Evolutionary conservation across 1,139 yeast species (phyloP), one percentile per base, ranked within the genome.

Genomic region (Pichia sp.): DNA sequence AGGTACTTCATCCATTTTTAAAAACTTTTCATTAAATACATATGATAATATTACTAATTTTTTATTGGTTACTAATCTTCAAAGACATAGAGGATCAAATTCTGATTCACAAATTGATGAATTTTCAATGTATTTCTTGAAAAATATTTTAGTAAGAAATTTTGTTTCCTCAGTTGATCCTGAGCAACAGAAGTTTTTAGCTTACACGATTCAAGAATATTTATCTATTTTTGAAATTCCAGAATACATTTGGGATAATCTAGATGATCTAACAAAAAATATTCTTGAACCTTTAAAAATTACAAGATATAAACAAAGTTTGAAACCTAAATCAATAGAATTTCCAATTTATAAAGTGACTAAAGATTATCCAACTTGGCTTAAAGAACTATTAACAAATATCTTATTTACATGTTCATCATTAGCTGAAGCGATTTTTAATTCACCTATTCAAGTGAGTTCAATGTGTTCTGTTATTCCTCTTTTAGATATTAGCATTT

Each of bases 141-240:
- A 85, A 49, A 73, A 74, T 39, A 71, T 78, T 48, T 68, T 93
- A 15, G 81, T 89, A 9, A 85, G 84, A 33, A 76, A 87, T 2
- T 89, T 88, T 59, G 81, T 94, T 77, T 88, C 96, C 1, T 82
- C 96, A 1, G 84, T 82, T 35, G 88, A 88, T 56, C 96, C 98
- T 0, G 76, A 78, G 21, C 78, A 80, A 39, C 98, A 93, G 58
- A 69, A 85, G 47, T 85, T 82, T 56, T 71, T 89, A 27, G 96
- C 96, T 0, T 84, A 76, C 61, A 86, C 93, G 0, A 86, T 93
- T 74, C 99, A 93, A 57, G 93, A 86, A 50, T 80, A 83, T 37
- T 62, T 91, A 40, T 77, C 78, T 47, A 74, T 80, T 11, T 72
- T 91, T 57, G 78, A 76, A 2, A 62, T 85, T 27, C 49, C 60